Base-by-base conservation (phyloP, 2,329 filamentous ascomycete species). In the Neonectria sp. region DNA sequence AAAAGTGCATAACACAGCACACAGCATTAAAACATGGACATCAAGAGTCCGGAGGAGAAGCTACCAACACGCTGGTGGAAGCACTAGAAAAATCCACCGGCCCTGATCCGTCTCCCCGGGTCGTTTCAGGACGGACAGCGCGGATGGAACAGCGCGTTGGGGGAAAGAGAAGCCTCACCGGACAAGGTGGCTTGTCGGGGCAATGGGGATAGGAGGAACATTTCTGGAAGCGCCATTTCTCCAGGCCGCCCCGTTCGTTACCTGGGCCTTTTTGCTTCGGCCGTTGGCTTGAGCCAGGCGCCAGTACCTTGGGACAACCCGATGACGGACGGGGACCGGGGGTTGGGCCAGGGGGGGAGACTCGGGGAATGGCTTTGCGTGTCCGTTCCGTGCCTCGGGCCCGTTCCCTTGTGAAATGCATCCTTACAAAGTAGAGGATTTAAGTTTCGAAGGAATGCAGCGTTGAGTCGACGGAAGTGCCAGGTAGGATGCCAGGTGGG, bases 201-300 rank as follows among this genome's bases (percentile, higher is more conserved):
- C 27, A 15, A 35, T 63, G 43, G 45, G 55, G 49, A 63, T 60
- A 60, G 55, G 60, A 63, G 65, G 60, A 67, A 67, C 60, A 63
- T 49, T 64, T 67, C 65, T 66, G 58, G 60, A 63, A 56, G 60
- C 43, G 37, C n/a, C n/a, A 9, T 53, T 53, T 53, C 51, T 45
- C 31, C 21, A 35, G 17, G 27, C 2, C 29, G n/a, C 49, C 27
- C 5, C 3, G 17, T 15, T 8, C 55, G 43, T 40, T 56, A 35
- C 55, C 37, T 45, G 51, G 35, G 46, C 21, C 35, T 53, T 52
- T 49, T 52, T 46, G n/a, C 48, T 52, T 51, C 31, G 46, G 33
- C 13, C 37, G 46, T 45, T 45, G 40, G 40, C 43, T 46, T n/a
- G 37, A 27, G 55, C 55, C 33, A 45, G n/a, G 15, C 37, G 6